Evolutionary conservation across 352 stramenopile species (phyloP).

Genomic region (Pilasporangium apinafurcum): DNA sequence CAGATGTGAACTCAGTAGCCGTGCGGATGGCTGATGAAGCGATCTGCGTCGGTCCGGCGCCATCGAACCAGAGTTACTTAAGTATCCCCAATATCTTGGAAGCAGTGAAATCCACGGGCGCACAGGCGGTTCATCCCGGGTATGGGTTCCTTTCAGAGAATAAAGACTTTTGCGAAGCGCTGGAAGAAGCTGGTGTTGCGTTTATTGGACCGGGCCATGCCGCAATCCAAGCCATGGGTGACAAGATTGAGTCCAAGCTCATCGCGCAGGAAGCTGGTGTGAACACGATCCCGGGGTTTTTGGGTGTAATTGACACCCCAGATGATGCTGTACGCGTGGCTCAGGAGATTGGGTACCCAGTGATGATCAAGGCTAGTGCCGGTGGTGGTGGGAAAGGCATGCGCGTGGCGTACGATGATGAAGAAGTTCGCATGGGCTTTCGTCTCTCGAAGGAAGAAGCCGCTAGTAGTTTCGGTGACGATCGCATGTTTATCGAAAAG

Average conservation of each 20-base stretch:
- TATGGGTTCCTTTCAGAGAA: slow-evolving; percentile 97
- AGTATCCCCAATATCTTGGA: slow-evolving; percentile 88
- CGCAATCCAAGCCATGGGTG: slow-evolving; percentile 90
- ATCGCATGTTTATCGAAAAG: slow-evolving; percentile 96
- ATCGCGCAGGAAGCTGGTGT: slow-evolving; percentile 90
- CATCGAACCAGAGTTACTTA: slow-evolving; percentile 86
- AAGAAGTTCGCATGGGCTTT: slow-evolving; percentile 86
- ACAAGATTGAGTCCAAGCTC: slow-evolving; percentile 95
- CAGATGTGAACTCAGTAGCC: slow-evolving; percentile 82
- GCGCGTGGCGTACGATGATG: slow-evolving; percentile 91
- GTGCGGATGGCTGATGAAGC: slow-evolving; percentile 84
- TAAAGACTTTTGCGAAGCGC: slow-evolving; percentile 78
- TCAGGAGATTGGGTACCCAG: slow-evolving; percentile 93
- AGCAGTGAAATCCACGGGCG: slow-evolving; percentile 81
- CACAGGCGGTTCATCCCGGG: slow-evolving; percentile 92
- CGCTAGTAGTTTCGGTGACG: slow-evolving; percentile 91
- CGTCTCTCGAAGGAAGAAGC: slow-evolving; percentile 83
- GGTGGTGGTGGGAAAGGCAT: slow-evolving; percentile 96
- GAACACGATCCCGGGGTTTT: slow-evolving; percentile 92
- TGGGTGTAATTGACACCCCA: slow-evolving; percentile 77
- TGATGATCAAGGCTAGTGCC: slow-evolving; percentile 97
- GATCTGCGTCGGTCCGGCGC: slow-evolving; percentile 56
- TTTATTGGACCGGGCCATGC: slow-evolving; percentile 87
- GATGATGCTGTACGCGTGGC: slow-evolving; percentile 85
- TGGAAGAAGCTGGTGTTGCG: slow-evolving; percentile 70